A percentile compares a stretch with the other conserved stretches of the same genome.
phyloP scores from a whole-genome alignment of 2,329 filamentous ascomycete genomes.

The Arachnomyces sp. region DNA sequence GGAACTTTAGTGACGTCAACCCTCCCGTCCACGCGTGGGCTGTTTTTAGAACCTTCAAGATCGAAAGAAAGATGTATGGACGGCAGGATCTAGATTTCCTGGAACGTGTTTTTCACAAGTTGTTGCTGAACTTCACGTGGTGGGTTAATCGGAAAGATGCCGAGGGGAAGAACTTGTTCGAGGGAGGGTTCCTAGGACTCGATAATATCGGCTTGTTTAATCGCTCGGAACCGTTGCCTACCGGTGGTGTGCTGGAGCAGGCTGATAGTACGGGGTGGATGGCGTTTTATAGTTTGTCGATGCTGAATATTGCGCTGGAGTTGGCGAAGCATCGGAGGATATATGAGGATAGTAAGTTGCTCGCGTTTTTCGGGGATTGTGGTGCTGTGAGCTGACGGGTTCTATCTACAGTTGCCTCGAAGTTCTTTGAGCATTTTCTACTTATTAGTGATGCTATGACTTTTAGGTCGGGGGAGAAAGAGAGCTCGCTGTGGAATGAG shows the following conservation, averaged over 20 bases:
- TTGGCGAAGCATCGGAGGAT: slow-evolving; percentile 89
- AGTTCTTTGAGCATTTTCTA: slow-evolving; percentile 98
- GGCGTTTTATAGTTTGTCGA: slow-evolving; percentile 93
- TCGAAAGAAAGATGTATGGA: slow-evolving; percentile 94
- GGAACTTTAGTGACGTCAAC: slow-evolving; percentile 97
- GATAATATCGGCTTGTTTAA: slow-evolving; percentile 99
- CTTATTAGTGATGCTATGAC: slow-evolving; percentile 97
- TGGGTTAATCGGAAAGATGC: slow-evolving; percentile 96
- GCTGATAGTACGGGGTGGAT: slow-evolving; percentile 98
- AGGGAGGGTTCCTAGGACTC: slow-evolving; percentile 87
- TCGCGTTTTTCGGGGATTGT: not conserved
- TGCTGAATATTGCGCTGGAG: slow-evolving; percentile 94
- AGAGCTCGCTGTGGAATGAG: slow-evolving; percentile 90
- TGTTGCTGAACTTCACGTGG: slow-evolving; percentile 96
- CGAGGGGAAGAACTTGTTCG: slow-evolving; percentile 94
- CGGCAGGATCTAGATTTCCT: slow-evolving; percentile 91
- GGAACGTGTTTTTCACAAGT: slow-evolving; percentile 91
- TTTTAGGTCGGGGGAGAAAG: slow-evolving; percentile 61
- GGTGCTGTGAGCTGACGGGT: slow-evolving; percentile 5
- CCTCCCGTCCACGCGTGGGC: slow-evolving; percentile 95
- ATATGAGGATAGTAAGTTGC: slow-evolving; percentile 65
- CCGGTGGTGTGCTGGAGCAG: slow-evolving; percentile 87
- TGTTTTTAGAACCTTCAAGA: slow-evolving; percentile 93
- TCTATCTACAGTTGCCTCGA: slow-evolving; percentile 68
- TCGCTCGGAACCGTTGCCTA: slow-evolving; percentile 86